Evolutionary conservation across 75 land plant species (phyloP).

Genomic region (Cryptomeria japonica): DNA sequence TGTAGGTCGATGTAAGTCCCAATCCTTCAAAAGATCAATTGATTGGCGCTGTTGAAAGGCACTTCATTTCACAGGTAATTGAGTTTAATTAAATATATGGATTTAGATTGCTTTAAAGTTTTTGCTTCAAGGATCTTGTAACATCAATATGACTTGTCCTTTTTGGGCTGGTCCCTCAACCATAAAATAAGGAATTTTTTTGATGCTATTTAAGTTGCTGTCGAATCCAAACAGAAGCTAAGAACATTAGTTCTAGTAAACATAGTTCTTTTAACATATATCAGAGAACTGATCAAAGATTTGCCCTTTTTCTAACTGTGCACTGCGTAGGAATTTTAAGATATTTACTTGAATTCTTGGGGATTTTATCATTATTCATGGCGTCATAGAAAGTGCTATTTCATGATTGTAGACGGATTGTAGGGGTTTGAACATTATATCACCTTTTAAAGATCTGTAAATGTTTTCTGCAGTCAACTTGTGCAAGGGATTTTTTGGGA

Average conservation of each 20-base stretch:
- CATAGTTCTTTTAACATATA: neutral
- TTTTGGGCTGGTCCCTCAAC: neutral
- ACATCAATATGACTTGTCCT: neutral
- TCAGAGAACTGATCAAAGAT: neutral
- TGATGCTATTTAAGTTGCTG: neutral
- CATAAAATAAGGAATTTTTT: neutral
- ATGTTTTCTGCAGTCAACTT: neutral
- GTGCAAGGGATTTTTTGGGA: neutral
- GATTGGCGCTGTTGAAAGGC: conserved; percentile 30
- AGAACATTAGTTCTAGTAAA: neutral
- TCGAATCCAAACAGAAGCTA: neutral
- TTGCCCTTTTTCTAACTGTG: neutral
- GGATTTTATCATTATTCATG: neutral
- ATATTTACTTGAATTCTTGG: neutral
- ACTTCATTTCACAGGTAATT: conserved; percentile 33
- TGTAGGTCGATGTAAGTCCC: conserved; percentile 34
- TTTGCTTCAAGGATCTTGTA: neutral
- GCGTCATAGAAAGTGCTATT: neutral
- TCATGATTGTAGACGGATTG: neutral
- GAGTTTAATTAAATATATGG: neutral
- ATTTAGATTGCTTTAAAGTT: neutral
- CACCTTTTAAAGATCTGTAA: neutral
- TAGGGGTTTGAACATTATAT: neutral
- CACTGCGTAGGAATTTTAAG: neutral
- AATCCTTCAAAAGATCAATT: conserved; percentile 45